Percentiles rank a stretch among this genome's conserved stretches.
These are phyloP conservation scores for Quercus lobata DNA, from an alignment of 331 rosid species.

Conservation along the genomic window DNA sequence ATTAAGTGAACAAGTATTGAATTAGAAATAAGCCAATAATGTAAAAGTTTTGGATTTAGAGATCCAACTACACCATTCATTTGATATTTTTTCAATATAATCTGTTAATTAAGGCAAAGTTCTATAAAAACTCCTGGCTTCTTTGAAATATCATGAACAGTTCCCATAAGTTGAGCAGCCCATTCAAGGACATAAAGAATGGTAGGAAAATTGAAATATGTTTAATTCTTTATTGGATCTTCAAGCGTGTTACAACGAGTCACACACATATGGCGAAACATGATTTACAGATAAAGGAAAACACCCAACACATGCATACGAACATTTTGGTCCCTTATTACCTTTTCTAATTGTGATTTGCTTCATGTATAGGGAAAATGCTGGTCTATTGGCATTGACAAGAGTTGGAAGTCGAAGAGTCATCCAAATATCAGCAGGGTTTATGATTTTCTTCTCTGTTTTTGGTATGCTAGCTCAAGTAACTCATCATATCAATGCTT, in stretches of 20 bases:
- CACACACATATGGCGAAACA: not conserved
- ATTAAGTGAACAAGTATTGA: not conserved
- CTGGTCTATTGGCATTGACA: constrained; percentile 63
- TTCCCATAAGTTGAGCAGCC: not conserved
- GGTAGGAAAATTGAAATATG: not conserved
- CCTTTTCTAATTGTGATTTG: not conserved
- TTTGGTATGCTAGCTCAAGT: constrained; percentile 39
- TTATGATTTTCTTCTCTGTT: constrained; percentile 68
- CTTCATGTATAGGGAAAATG: constrained; percentile 46
- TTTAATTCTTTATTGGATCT: too few species aligned
- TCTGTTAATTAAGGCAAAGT: too few species aligned
- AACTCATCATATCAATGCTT: not conserved
- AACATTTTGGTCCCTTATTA: not conserved
- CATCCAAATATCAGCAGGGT: constrained; percentile 64
- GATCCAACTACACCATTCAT: too few species aligned
- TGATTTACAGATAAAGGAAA: not conserved
- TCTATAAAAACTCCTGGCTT: too few species aligned
- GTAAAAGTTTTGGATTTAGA: too few species aligned
- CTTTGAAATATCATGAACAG: too few species aligned
- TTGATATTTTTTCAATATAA: too few species aligned
- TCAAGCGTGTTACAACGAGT: not conserved
- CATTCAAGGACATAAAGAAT: too few species aligned
- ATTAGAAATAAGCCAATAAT: too few species aligned
- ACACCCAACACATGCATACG: not conserved
- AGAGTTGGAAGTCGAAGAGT: constrained; percentile 72